Conservation (phyloP, 225 moss, liverwort and hornwort species). For the Asterella californica region DNA sequence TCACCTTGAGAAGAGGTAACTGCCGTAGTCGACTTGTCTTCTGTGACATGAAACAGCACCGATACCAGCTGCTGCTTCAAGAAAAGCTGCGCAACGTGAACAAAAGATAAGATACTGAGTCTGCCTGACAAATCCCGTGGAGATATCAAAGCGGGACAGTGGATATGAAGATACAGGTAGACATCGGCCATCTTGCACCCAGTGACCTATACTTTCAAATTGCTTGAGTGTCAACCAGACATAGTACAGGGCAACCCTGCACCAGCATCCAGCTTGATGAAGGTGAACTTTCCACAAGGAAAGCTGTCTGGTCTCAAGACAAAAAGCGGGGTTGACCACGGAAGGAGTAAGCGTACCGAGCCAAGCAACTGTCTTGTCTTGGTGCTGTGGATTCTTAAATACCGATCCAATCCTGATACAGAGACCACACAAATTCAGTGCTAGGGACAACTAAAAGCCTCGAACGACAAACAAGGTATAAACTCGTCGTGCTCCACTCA, state of each 20-base stretch:
- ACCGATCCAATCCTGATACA: slow-evolving; percentile 80
- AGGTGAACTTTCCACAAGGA: background rate
- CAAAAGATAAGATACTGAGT: background rate
- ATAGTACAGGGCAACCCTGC: background rate
- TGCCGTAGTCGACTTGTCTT: slow-evolving; percentile 8
- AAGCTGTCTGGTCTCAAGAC: background rate
- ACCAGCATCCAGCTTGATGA: background rate
- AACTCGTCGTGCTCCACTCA: background rate
- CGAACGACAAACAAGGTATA: background rate
- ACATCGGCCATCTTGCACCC: too few species aligned
- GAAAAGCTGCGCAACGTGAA: slow-evolving; percentile 65
- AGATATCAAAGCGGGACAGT: background rate
- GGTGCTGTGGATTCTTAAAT: slow-evolving; percentile 76
- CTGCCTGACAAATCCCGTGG: background rate
- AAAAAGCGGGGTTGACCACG: background rate
- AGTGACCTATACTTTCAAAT: background rate
- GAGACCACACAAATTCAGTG: background rate
- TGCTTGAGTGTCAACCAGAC: background rate
- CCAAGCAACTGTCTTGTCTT: slow-evolving; percentile 84
- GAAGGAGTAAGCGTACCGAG: slow-evolving; percentile 43
- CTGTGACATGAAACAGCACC: slow-evolving; percentile 56
- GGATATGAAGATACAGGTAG: background rate
- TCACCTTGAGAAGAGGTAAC: slow-evolving; percentile 20
- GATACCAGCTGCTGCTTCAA: slow-evolving; percentile 86
- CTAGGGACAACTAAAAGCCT: background rate